Evolutionary conservation across 176 grass and related monocot species (phyloP).

Genomic region (Carex parvula): DNA sequence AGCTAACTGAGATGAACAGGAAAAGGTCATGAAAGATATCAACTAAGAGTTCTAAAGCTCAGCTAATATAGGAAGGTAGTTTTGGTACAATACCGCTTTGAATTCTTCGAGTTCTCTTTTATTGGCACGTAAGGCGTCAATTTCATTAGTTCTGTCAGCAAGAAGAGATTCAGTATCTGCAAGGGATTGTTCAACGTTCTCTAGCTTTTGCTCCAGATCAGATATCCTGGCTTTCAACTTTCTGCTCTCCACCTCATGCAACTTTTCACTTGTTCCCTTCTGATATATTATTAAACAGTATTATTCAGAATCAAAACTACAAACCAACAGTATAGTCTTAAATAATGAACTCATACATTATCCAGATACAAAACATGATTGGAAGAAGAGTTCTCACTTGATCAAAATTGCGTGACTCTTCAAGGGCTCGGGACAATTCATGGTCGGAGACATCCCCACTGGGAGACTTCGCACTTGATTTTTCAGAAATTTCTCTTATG

Average conservation of each 20-base stretch:
- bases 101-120: conserved; percentile 87
- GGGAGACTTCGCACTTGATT: conserved; percentile 37
- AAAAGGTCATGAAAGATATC: not conserved
- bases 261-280: conserved; percentile 51
- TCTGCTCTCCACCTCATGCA: conserved; percentile 51
- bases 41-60: not conserved
- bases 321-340: not conserved
- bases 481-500: conserved; percentile 82
- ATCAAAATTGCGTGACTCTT: conserved; percentile 91
- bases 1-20: not conserved
- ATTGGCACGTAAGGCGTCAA: conserved; percentile 66
- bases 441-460: conserved; percentile 61
- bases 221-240: conserved; percentile 52
- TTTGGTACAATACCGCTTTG: conserved; percentile 62
- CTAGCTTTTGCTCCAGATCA: conserved; percentile 65
- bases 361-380: not conserved
- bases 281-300: conserved; percentile 24
- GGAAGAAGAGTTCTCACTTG: conserved; percentile 39
- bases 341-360: not conserved
- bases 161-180: conserved; percentile 61
- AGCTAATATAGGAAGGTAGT: not conserved
- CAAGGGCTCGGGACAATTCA: conserved; percentile 63
- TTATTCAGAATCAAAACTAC: not conserved
- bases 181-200: conserved; percentile 42
- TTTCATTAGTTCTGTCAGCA: conserved; percentile 51